Evolutionary conservation across 345 rosid species (phyloP), one percentile per base, ranked within the genome.

Genomic region (Lumnitzera littorea): DNA sequence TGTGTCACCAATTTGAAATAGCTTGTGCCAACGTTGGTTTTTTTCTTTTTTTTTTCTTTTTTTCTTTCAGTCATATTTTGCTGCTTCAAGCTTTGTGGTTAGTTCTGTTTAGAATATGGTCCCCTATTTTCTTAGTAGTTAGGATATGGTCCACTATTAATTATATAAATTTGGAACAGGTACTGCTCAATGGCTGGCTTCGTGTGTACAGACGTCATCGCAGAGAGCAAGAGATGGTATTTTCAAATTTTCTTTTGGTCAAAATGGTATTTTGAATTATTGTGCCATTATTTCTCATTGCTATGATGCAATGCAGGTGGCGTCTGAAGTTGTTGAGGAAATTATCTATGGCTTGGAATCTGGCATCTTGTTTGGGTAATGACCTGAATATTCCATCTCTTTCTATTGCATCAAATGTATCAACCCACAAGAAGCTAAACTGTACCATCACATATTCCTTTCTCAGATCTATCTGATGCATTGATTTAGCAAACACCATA

Each of bases 261-360:
- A 57, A 29, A 11, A 20, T 11, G 67, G 48, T 29, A 17, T 73
- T 20, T 55, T 3, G 64, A 62, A 51, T 36, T 46, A 57, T 29
- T 16, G 57, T 2, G 57, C 25, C 47, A 53, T 16, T 2, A 49
- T 20, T 7, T 48, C 66, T 49, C 13, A 15, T 70, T 46, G 50
- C 31, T 51, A 53, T 51, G 8, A 57, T 79, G 56, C 58, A 55
- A 52, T 74, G 73, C 82, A 90, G 99, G 70, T 77, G 78, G 96
- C 86, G 62, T 86, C 79, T 81, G 99, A 94, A 80, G 97, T 94
- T 54, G 90, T 88, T 75, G 99, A 94, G 78, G 99, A 94, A 78
- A 94, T 94, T 57, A 94, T 94, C 63, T 90, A 82, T 65, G 97
- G 99, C 67, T 69, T 90, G 83, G 97, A 94, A 76, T 94, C 97